A percentile compares a stretch with the other conserved stretches of the same genome.
phyloP scores from a whole-genome alignment of 495 filamentous ascomycete genomes.

The Aspergillus leporis region DNA sequence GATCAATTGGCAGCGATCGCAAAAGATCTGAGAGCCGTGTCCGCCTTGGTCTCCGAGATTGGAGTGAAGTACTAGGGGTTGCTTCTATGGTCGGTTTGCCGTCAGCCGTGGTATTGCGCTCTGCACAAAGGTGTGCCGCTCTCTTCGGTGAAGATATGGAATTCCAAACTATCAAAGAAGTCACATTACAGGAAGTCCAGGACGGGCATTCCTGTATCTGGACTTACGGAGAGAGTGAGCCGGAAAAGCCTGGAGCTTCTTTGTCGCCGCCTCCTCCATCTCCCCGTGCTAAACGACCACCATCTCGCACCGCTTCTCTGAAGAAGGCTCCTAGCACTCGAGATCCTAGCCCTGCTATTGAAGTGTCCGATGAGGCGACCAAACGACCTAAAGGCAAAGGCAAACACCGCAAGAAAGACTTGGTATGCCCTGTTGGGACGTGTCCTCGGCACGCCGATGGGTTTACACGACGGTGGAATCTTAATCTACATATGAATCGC shows the following conservation, averaged over 20 bases:
- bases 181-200: conserved; percentile 25
- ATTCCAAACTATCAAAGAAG: conserved; percentile 58
- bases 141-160: conserved; percentile 68
- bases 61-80: conserved; percentile 76
- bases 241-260: neutral
- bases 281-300: conserved; percentile 4
- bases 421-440: conserved; percentile 33
- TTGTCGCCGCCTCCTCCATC: conserved; percentile 8
- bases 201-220: conserved; percentile 15
- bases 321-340: conserved; percentile 16
- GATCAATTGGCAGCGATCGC: conserved; percentile 16
- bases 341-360: conserved; percentile 9
- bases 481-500: conserved; percentile 39
- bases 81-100: conserved; percentile 71
- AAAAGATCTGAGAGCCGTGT: conserved; percentile 17
- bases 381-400: conserved; percentile 31
- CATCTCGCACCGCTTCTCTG: conserved; percentile 9
- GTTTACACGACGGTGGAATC: conserved; percentile 43
- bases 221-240: conserved; percentile 33
- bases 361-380: neutral
- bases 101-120: conserved; percentile 57
- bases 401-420: conserved; percentile 29
- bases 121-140: conserved; percentile 66
- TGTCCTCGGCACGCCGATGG: conserved; percentile 35
- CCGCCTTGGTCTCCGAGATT: conserved; percentile 61